Conservation (phyloP, 2,329 filamentous ascomycete species). For the Geosmithia morbida region DNA sequence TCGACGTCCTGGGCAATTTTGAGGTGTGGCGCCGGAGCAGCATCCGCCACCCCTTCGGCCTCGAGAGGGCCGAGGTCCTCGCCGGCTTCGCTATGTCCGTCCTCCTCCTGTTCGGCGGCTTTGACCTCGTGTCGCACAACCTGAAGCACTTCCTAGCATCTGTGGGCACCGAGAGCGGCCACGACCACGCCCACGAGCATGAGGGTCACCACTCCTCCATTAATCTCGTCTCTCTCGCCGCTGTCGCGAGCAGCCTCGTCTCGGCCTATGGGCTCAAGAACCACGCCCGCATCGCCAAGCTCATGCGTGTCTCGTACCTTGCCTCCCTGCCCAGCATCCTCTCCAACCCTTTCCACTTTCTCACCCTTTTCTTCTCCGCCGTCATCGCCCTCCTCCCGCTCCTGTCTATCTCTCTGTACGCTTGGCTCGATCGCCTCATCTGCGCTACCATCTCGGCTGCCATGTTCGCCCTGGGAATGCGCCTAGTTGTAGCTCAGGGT, state of each 20-base stretch:
- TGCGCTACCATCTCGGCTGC: slow-evolving; percentile 68
- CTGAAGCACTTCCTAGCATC: slow-evolving; percentile 80
- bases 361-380: slow-evolving; percentile 76
- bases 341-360: slow-evolving; percentile 87
- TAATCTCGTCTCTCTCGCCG: slow-evolving; percentile 67
- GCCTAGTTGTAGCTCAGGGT: slow-evolving; percentile 73
- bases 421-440: slow-evolving; percentile 70
- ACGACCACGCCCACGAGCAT: slow-evolving; percentile 60
- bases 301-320: slow-evolving; percentile 77
- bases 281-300: slow-evolving; percentile 80
- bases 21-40: slow-evolving; percentile 93
- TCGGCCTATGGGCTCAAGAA: slow-evolving; percentile 82
- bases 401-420: slow-evolving; percentile 65
- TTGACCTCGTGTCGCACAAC: slow-evolving; percentile 89
- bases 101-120: slow-evolving; percentile 91
- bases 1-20: slow-evolving; percentile 91
- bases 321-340: slow-evolving; percentile 72
- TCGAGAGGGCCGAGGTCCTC: slow-evolving; percentile 85
- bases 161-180: slow-evolving; percentile 19
- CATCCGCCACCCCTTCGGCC: slow-evolving; percentile 83
- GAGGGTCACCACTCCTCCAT: slow-evolving; percentile 54
- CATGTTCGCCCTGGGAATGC: slow-evolving; percentile 79
- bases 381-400: slow-evolving; percentile 71
- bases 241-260: slow-evolving; percentile 69
- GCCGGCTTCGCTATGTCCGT: slow-evolving; percentile 94